Base-by-base conservation (phyloP, 139 green algal genomes). In the Auxenochlorella pyrenoidosa region DNA sequence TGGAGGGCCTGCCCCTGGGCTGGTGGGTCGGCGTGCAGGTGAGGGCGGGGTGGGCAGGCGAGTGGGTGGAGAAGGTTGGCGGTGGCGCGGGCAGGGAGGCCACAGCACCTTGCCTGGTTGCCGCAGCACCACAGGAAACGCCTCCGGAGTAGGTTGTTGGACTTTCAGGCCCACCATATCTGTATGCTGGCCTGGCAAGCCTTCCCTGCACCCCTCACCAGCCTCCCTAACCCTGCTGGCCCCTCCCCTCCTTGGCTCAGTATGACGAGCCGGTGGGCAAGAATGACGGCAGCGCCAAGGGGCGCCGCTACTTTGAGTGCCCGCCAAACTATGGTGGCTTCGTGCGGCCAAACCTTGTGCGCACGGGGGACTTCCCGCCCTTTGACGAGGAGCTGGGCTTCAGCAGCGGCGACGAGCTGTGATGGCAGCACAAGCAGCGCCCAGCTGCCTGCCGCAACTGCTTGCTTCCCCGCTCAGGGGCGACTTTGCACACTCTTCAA, bases 231-330 rank as follows among this genome's bases (percentile, higher is more conserved):
- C 6, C 6, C 47, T 54, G 47, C 8, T 10, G 6, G 13, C 18
- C 22, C 15, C 54, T 22, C 54, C 13, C 54, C 54, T 26, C 40
- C 24, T 1, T 8, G 15, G 90, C 99, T 24, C 72, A 95, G 79
- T 99, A 97, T 75, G 98, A 99, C 85, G 98, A 99, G 91, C 98
- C 98, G 22, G 87, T 99, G 73, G 98, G 98, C 18, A 99, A 98
- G 89, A 97, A 99, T 86, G 95, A 99, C 90, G 98, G 98, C 34
- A 96, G 71, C 36, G 89, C 95, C 22, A 97, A 97, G 88, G 96
- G 96, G 4, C 82, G 88, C 54, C 84, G 91, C n/a, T 96, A 94
- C 71, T 98, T 99, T 82, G 83, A 94, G 21, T 97, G 94, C 70
- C 32, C 84, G 0, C 66, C 81, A 0, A 88, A 89, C 8, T 97